phyloP scores from a whole-genome alignment of 352 stramenopile species.

The Phytophthora aleatoria region DNA sequence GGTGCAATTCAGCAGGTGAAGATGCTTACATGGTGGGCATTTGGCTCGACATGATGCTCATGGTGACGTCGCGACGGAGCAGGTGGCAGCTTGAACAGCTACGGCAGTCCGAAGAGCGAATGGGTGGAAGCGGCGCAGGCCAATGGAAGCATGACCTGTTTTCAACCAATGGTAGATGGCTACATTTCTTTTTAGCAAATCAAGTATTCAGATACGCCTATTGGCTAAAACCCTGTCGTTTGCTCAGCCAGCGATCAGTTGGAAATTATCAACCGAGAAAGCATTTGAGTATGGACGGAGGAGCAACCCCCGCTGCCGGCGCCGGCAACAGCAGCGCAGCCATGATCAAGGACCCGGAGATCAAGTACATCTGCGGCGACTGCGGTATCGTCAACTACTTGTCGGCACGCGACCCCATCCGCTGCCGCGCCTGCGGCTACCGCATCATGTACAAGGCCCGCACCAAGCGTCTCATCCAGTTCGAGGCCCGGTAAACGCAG shows the following conservation, averaged over 20 bases:
- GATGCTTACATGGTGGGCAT: conserved; percentile 75
- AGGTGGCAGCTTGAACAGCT: conserved; percentile 7
- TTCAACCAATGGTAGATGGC: conserved; percentile 26
- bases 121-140: conserved; percentile 39
- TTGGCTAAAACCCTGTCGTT: conserved; percentile 21
- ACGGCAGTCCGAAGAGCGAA: conserved; percentile 24
- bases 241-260: conserved; percentile 31
- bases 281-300: conserved; percentile 67
- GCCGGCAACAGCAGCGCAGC: conserved; percentile 45
- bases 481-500: conserved; percentile 83
- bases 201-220: not conserved
- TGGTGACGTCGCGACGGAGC: conserved; percentile 37
- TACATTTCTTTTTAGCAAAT: conserved; percentile 19
- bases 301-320: conserved; percentile 74
- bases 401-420: conserved; percentile 94
- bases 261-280: conserved; percentile 19
- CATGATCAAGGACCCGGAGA: conserved; percentile 87
- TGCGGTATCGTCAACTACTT: conserved; percentile 96
- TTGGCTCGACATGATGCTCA: conserved; percentile 61
- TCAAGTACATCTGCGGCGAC: conserved; percentile 98
- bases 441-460: conserved; percentile 98
- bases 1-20: conserved; percentile 6
- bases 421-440: conserved; percentile 96
- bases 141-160: conserved; percentile 32
- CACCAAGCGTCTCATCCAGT: conserved; percentile 95